These are phyloP conservation scores for Clohesyomyces aquaticus DNA, from an alignment of 495 filamentous ascomycete species.

Conservation along the genomic window DNA sequence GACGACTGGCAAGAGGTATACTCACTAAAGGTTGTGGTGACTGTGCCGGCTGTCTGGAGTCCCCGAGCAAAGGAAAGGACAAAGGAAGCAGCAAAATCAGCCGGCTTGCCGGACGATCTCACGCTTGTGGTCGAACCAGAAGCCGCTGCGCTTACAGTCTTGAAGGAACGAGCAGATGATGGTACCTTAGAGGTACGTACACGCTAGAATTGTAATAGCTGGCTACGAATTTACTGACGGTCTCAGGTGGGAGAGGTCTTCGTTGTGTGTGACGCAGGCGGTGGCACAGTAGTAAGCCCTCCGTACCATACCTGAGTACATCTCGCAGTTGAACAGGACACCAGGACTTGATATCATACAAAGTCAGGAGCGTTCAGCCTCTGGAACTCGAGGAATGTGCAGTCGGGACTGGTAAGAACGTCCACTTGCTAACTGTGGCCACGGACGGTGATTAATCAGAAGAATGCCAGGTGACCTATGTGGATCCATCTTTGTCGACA, in stretches of 20 bases:
- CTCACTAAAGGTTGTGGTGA: conserved; percentile 22
- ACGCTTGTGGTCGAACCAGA: conserved; percentile 28
- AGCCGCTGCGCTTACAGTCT: conserved; percentile 23
- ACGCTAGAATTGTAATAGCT: no score
- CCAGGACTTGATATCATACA: conserved; percentile 29
- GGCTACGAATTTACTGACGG: no score
- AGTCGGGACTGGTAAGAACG: conserved; percentile 10
- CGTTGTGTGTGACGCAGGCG: conserved; percentile 32
- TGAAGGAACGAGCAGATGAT: conserved; percentile 12
- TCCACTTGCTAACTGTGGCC: neutral
- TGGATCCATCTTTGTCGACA: conserved; percentile 22
- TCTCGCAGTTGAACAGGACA: no score
- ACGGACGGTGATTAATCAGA: neutral
- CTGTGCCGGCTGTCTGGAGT: conserved; percentile 29
- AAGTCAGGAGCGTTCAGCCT: conserved; percentile 19
- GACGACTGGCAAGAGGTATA: conserved; percentile 1
- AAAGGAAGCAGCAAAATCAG: conserved; percentile 4
- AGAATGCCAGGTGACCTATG: conserved; percentile 22
- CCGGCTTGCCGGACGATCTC: conserved; percentile 14
- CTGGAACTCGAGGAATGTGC: conserved; percentile 25
- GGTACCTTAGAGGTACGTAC: no score
- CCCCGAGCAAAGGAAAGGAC: conserved; percentile 20
- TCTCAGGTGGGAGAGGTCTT: conserved; percentile 18
- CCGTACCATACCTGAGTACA: no score
- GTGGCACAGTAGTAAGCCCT: conserved; percentile 33